Conservation (phyloP, 495 filamentous ascomycete genomes). For the Copromyces sp. region DNA sequence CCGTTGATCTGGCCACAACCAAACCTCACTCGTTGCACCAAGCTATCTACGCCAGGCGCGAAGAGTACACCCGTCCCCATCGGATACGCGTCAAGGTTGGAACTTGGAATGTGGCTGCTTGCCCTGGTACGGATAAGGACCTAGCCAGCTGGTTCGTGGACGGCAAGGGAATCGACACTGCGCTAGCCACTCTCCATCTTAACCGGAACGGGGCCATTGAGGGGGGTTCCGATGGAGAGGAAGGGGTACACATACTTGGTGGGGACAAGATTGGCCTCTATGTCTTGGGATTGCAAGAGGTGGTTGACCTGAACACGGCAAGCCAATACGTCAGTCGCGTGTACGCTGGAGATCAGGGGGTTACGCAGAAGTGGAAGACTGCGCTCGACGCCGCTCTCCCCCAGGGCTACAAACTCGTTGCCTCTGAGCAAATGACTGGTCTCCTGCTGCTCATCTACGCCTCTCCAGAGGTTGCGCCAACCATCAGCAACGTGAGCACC, state of each 20-base stretch:
- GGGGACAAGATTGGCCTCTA: constrained; percentile 73
- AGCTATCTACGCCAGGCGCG: constrained; percentile 55
- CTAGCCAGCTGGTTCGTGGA: constrained; percentile 77
- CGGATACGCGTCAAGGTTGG: constrained; percentile 76
- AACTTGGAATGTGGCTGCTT: constrained; percentile 88
- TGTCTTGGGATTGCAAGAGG: constrained; percentile 81
- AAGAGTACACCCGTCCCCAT: constrained; percentile 64
- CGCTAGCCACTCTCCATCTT: constrained; percentile 43
- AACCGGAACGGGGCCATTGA: constrained; percentile 19
- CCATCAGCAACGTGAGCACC: constrained; percentile 66
- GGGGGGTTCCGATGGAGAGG: constrained; percentile 8
- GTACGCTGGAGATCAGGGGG: constrained; percentile 55
- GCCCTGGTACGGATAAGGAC: constrained; percentile 74
- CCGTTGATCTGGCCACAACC: constrained; percentile 25
- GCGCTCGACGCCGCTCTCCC: constrained; percentile 63
- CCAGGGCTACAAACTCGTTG: constrained; percentile 61
- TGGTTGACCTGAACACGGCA: constrained; percentile 71
- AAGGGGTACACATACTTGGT: constrained; percentile 28
- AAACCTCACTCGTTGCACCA: constrained; percentile 37
- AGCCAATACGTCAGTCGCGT: constrained; percentile 46
- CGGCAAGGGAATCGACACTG: constrained; percentile 56
- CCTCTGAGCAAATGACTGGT: constrained; percentile 76
- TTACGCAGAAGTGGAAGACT: constrained; percentile 68
- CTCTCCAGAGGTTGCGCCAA: constrained; percentile 58
- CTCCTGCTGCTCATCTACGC: constrained; percentile 79